Evolutionary conservation across 176 grass and related monocot genomes (phyloP).

Genomic region (Avena atlantica): DNA sequence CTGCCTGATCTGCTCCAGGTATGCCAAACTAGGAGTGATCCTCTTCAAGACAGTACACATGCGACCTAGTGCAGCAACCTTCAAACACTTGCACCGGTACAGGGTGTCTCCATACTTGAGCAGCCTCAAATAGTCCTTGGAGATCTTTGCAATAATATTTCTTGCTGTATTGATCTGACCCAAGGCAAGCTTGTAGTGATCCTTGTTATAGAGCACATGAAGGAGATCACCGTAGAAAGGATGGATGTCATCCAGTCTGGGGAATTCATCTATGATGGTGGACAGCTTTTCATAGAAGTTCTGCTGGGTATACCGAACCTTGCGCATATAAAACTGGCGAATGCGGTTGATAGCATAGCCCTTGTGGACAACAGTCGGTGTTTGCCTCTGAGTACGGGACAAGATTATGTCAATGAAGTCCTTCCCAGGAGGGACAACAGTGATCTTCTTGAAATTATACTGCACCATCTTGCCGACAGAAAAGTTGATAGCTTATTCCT

Average conservation of each 20-base stretch:
- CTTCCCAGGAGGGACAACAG: conserved; percentile 77
- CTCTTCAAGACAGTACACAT: conserved; percentile 81
- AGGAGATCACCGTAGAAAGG: conserved; percentile 81
- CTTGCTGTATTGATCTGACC: conserved; percentile 79
- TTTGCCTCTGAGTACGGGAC: conserved; percentile 80
- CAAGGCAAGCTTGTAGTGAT: conserved; percentile 87
- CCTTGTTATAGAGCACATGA: conserved; percentile 82
- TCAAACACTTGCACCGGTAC: conserved; percentile 77
- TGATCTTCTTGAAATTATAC: conserved; percentile 82
- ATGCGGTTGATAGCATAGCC: conserved; percentile 69
- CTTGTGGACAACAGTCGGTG: conserved; percentile 85
- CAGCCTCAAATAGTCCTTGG: conserved; percentile 74
- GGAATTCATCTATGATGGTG: conserved; percentile 74
- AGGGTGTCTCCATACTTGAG: conserved; percentile 76
- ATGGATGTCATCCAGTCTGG: conserved; percentile 68
- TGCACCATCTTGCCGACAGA: conserved; percentile 62
- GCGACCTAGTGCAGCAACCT: conserved; percentile 67
- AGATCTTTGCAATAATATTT: conserved; percentile 73
- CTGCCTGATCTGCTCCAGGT: conserved; percentile 75
- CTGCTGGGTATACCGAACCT: conserved; percentile 71
- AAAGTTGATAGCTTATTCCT: neutral
- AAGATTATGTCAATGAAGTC: conserved; percentile 84
- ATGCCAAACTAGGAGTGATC: conserved; percentile 75
- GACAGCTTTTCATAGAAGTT: conserved; percentile 83
- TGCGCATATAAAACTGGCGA: conserved; percentile 85